These are phyloP conservation scores for Macadamia integrifolia DNA, from an alignment of 164 flowering plant species.

Conservation along the genomic window DNA sequence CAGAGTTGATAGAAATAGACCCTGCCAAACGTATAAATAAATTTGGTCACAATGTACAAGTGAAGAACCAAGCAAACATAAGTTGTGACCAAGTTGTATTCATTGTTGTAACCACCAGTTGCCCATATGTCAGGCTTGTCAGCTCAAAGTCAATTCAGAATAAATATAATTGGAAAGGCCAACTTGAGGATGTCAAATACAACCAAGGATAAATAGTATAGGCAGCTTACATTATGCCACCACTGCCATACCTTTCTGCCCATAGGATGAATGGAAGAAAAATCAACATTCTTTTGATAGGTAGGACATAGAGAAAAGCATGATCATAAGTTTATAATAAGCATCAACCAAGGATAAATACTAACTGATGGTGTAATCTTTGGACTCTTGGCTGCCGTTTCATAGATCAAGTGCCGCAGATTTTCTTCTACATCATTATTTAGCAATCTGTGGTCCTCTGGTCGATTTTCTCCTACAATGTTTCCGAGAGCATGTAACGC, in stretches of 20 bases:
- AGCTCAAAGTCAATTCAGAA: background rate
- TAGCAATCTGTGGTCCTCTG: constrained; percentile 34
- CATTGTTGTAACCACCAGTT: background rate
- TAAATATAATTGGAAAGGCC: background rate
- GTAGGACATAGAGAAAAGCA: background rate
- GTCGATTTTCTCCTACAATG: constrained; percentile 61
- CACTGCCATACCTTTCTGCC: background rate
- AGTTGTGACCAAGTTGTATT: no score
- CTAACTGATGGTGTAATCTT: constrained; percentile 89
- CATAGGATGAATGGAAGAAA: background rate
- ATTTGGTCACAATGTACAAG: background rate
- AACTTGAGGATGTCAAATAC: background rate
- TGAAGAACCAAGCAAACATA: background rate
- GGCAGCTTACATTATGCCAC: no score
- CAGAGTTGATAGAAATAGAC: constrained; percentile 63
- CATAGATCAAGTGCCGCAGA: constrained; percentile 59
- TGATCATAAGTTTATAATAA: background rate
- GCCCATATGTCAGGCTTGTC: background rate
- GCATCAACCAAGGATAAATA: constrained; percentile 6
- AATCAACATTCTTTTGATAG: background rate
- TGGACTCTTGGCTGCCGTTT: constrained; percentile 55
- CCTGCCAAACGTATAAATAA: constrained; percentile 44
- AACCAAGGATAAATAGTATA: background rate
- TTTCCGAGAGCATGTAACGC: constrained; percentile 89
- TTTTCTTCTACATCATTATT: constrained; percentile 57